Base-by-base conservation (phyloP, 2,329 filamentous ascomycete genomes). In the Diaporthe batatas region DNA sequence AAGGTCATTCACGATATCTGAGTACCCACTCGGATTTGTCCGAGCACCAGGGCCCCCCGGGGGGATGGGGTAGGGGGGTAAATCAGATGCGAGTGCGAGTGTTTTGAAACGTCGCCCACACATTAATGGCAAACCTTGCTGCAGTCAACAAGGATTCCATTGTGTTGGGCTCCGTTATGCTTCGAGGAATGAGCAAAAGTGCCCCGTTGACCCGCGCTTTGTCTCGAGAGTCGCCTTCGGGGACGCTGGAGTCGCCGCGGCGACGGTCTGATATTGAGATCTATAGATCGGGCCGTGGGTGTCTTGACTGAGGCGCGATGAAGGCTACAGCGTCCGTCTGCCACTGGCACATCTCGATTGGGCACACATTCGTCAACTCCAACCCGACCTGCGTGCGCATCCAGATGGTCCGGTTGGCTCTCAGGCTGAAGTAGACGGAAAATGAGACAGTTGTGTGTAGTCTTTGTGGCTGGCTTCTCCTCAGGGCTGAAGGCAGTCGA, bases 101-200 rank as follows among this genome's bases (percentile, higher is more conserved):
- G 62, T 67, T 67, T 67, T 67, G 62, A 67, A 67, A 67, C 59
- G 44, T 21, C 25, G 44, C 44, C 62, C 62, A 67, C 62, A 42
- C 62, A 14, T 25, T n/a, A n/a, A 25, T 18, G 21, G n/a, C n/a
- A 23, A 67, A 67, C 44, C 47, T 67, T 67, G 44, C 44, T 12
- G 25, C 29, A 12, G 34, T 10, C 10, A 39, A 14, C 25, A 23
- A 29, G 16, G 25, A 55, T 34, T 8, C 53, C 14, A 34, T 29
- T 29, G 29, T 6, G 25, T 21, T 65, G 39, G 39, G 39, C 39
- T 16, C 29, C 21, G 25, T 47, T 51, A 12, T 25, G 21, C 36
- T 32, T 42, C 39, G 16, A 42, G 39, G 25, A 6, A 36, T 12
- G 32, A 18, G 10, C 6, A 39, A 4, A 4, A 39, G 44, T 25